Base-by-base conservation (phyloP, 257 asterid genomes). In the Haberlea rhodopensis region DNA sequence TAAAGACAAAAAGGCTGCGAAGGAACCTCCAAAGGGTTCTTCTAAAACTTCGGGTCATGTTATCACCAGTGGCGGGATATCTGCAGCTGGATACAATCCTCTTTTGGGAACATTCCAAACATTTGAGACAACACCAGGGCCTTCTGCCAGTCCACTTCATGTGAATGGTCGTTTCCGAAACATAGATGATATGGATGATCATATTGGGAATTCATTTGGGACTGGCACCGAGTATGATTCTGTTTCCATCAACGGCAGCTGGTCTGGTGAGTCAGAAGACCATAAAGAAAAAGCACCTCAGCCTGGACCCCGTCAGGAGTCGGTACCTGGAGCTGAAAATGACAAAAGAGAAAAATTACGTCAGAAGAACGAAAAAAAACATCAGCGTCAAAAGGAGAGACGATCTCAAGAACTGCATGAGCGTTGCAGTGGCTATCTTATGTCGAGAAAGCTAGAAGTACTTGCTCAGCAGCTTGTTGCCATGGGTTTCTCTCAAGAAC, bases 221-320 rank as follows among this genome's bases (percentile, higher is more conserved):
- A 65, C 71, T 29, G 87, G 84, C 26, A 66, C 67, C 0, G 97
- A 94, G 71, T 84, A 79, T 58, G 99, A 94, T 73, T 76, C 82
- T 51, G 81, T 83, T 60, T 94, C 97, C 61, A 94, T 89, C 72
- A 90, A 81, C 32, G 99, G 78, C 60, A 90, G 99, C 72, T 92
- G 94, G 97, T 92, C 99, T 61, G 99, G 96, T 60, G 97, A 87
- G 77, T 89, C 97, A 46, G 99, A 92, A 64, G 92, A 85, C 69
- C 89, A 75, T 28, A 83, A 79, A 75, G 94, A 83, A 26, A 85
- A 83, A 67, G 13, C 73, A 31, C 67, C 78, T 48, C 83, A 76
- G 34, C 60, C 78, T 49, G 28, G 52, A 60, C 40, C 70, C 0
- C 84, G 78, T 20, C 87, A 62, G 63, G 89, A 85, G 62, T 69